Base-by-base conservation (phyloP, 352 stramenopile species). In the Hyphochytrium catenoides region DNA sequence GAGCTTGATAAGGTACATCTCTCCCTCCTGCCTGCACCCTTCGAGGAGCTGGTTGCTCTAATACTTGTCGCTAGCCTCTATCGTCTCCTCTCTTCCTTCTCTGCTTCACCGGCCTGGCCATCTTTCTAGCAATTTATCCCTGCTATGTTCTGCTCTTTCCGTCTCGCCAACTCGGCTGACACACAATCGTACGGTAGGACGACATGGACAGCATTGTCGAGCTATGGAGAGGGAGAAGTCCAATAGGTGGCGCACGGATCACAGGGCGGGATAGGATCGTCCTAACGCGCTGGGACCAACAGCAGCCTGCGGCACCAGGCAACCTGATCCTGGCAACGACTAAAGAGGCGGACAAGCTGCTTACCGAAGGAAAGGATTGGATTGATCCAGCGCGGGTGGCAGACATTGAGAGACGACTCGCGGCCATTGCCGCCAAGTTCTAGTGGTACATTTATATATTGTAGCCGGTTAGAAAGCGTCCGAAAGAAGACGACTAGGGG, bases 151-250 rank as follows among this genome's bases (percentile, higher is more conserved):
- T 39, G 21, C 23, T 7, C 23, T 0, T 14, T 11, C 6, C 5
- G 28, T 5, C 22, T 4, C n/a, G 33, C 39, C 12, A 15, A 4
- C 8, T 32, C 4, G 7, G 15, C 33, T 14, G 23, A 44, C 15
- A 18, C n/a, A 14, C 34, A 12, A 22, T 12, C 6, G 7, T 54
- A 1, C 28, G 36, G 12, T 36, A 79, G 51, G 71, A 85, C 35
- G 72, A 85, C 33, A 56, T 89, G 17, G 68, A 86, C 44, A 87
- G 78, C 36, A 47, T 87, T 11, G 74, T 76, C 49, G 59, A 81
- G 31, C 56, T 89, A 28, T 88, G 72, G 65, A 64, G 59, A 12
- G 62, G 68, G 3, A 55, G 66, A 26, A 82, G 68, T 41, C 51
- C 73, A 3, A 58, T 86, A 14, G 70, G 62, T 26, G 49, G 50